Percentiles rank a stretch among this genome's conserved stretches.
Conservation (phyloP, 2,329 filamentous ascomycete genomes). For the Juglanconis sp. region DNA sequence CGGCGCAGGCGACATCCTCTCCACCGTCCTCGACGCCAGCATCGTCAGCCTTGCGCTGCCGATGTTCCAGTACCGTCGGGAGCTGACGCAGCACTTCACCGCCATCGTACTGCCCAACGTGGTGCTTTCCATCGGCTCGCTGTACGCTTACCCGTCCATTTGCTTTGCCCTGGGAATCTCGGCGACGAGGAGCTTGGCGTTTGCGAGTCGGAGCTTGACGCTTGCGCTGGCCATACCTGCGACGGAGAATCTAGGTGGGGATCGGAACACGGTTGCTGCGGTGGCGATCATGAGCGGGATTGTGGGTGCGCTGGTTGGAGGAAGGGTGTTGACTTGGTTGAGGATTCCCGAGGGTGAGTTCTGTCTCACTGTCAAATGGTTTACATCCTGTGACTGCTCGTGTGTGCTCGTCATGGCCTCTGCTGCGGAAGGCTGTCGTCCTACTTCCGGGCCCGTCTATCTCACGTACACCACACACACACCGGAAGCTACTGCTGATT, state of each 20-base stretch:
- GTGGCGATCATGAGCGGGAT: constrained; percentile 59
- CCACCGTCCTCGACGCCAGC: constrained; percentile 52
- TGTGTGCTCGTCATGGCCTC: too few relatives aligned
- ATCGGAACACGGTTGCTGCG: constrained; percentile 52
- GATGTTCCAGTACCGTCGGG: constrained; percentile 58
- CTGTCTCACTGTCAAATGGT: not conserved
- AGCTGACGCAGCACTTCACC: constrained; percentile 51
- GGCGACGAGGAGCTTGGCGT: constrained; percentile 49
- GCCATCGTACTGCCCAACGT: constrained; percentile 54
- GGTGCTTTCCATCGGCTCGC: constrained; percentile 46
- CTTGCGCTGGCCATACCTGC: constrained; percentile 59
- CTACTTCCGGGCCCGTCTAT: too few relatives aligned
- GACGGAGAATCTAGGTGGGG: constrained; percentile 53
- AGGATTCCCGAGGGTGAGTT: constrained; percentile 50
- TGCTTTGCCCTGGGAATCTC: constrained; percentile 55
- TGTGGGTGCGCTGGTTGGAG: constrained; percentile 54
- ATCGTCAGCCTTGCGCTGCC: constrained; percentile 59
- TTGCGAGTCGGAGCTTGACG: constrained; percentile 55
- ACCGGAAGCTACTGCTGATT: too few relatives aligned
- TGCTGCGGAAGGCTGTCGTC: too few relatives aligned
- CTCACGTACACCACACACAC: too few relatives aligned
- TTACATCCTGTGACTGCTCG: not conserved
- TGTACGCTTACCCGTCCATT: constrained; percentile 56
- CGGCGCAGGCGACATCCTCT: constrained; percentile 56
- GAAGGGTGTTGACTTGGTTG: constrained; percentile 43